phyloP scores from a whole-genome alignment of 345 rosid genomes.

The Pugionium cornutum region DNA sequence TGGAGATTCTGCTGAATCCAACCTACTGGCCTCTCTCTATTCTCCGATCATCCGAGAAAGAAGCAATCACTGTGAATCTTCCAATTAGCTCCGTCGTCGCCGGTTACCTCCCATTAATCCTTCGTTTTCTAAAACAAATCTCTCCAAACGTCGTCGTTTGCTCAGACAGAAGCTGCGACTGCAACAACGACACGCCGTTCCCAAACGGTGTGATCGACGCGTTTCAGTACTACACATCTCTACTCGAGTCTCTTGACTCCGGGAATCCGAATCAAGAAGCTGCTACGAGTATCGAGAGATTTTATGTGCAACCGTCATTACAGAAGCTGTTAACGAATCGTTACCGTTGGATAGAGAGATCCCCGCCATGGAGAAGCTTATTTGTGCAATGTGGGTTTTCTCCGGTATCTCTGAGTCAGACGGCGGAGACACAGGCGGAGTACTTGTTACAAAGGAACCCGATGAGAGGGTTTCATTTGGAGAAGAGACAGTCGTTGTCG shows the following conservation, averaged over 20 bases:
- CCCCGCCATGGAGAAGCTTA: conserved; percentile 70
- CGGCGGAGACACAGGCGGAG: conserved; percentile 83
- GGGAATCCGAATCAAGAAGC: conserved; percentile 53
- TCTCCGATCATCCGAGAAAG: conserved; percentile 48
- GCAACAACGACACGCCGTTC: conserved; percentile 62
- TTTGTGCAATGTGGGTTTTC: conserved; percentile 68
- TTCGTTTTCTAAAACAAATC: conserved; percentile 70
- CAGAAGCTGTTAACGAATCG: conserved; percentile 63
- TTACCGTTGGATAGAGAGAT: conserved; percentile 53
- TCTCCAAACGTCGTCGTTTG: conserved; percentile 81
- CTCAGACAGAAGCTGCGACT: conserved; percentile 69
- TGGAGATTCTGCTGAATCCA: conserved; percentile 52
- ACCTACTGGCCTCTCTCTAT: conserved; percentile 29
- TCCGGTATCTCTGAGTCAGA: conserved; percentile 64
- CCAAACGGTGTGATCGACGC: conserved; percentile 66
- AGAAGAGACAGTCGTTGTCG: conserved; percentile 58
- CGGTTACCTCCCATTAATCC: conserved; percentile 52
- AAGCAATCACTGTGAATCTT: conserved; percentile 73
- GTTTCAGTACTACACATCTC: conserved; percentile 55
- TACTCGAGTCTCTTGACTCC: conserved; percentile 81
- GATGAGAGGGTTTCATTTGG: conserved; percentile 74
- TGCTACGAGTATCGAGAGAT: conserved; percentile 70
- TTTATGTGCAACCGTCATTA: conserved; percentile 63
- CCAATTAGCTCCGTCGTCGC: conserved; percentile 58
- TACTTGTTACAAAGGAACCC: conserved; percentile 70